These are phyloP conservation scores for Lithocarpus polystachyus DNA, from an alignment of 306 rosid species.

Conservation along the genomic window DNA sequence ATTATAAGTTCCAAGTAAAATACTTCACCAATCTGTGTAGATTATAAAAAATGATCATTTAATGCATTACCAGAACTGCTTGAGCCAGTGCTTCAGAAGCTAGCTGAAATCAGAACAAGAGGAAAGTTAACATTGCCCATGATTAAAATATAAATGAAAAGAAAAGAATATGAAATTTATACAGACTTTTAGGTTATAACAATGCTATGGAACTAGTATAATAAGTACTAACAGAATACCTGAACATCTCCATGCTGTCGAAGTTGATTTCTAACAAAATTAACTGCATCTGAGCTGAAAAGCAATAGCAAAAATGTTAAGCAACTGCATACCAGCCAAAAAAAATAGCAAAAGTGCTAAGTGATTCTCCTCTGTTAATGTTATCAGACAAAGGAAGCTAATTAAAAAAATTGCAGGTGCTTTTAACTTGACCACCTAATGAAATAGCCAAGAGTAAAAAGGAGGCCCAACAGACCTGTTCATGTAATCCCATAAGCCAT, in stretches of 20 bases:
- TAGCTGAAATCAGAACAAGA: slow-evolving; percentile 47
- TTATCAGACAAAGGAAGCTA: slow-evolving; percentile 3
- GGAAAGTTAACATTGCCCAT: slow-evolving; percentile 15
- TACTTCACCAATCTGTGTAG: neutral
- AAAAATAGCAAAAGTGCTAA: slow-evolving; percentile 27
- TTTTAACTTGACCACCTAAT: neutral
- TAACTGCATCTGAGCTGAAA: slow-evolving; percentile 90
- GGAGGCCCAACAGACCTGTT: slow-evolving; percentile 49
- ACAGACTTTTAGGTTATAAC: neutral
- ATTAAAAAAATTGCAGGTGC: neutral
- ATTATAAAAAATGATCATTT: neutral
- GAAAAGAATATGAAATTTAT: neutral
- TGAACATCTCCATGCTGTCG: slow-evolving; percentile 84
- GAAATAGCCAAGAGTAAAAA: slow-evolving; percentile 16
- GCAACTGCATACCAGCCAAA: slow-evolving; percentile 80
- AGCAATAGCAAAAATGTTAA: slow-evolving; percentile 23
- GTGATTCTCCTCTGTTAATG: slow-evolving; percentile 15
- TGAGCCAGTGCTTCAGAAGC: slow-evolving; percentile 91
- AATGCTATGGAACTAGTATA: neutral
- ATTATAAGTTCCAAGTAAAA: neutral
- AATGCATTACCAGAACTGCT: slow-evolving; percentile 68
- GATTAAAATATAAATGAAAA: neutral
- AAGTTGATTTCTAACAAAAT: slow-evolving; percentile 76
- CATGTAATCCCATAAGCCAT: slow-evolving; percentile 99
- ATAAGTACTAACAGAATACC: slow-evolving; percentile 32